phyloP scores from a whole-genome alignment of 1,139 yeast species.

The Geotrichum siamense region DNA sequence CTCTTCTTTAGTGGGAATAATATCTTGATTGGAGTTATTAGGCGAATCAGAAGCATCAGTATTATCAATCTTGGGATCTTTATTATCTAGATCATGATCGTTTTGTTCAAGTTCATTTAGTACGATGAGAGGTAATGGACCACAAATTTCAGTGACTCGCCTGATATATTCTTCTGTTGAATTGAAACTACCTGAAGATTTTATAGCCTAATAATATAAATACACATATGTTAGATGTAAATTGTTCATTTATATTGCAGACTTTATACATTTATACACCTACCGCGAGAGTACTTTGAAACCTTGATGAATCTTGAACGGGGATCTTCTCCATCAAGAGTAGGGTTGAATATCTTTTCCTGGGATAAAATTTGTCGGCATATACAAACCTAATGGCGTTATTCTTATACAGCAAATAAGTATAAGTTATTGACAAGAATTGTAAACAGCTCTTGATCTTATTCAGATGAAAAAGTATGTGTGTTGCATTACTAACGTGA shows the following conservation, averaged over 20 bases:
- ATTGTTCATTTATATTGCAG: too few species aligned
- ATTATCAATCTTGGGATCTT: too few species aligned
- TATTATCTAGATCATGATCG: not conserved
- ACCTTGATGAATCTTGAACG: not conserved
- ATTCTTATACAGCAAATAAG: too few species aligned
- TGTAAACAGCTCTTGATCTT: too few species aligned
- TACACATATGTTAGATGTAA: too few species aligned
- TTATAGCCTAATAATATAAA: not conserved
- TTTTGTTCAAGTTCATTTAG: not conserved
- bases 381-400: too few species aligned
- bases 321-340: not conserved
- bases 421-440: too few species aligned
- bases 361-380: not conserved
- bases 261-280: too few species aligned
- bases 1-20: not conserved
- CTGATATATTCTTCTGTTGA: not conserved
- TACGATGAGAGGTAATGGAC: not conserved
- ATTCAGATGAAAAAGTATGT: too few species aligned
- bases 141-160: not conserved
- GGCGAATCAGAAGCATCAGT: not conserved
- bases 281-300: too few species aligned
- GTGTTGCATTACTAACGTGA: too few species aligned
- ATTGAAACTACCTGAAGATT: not conserved
- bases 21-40: not conserved
- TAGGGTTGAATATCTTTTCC: not conserved